Base-by-base conservation (phyloP, 2,329 filamentous ascomycete species). In the Fusarium brevicatenulatum region DNA sequence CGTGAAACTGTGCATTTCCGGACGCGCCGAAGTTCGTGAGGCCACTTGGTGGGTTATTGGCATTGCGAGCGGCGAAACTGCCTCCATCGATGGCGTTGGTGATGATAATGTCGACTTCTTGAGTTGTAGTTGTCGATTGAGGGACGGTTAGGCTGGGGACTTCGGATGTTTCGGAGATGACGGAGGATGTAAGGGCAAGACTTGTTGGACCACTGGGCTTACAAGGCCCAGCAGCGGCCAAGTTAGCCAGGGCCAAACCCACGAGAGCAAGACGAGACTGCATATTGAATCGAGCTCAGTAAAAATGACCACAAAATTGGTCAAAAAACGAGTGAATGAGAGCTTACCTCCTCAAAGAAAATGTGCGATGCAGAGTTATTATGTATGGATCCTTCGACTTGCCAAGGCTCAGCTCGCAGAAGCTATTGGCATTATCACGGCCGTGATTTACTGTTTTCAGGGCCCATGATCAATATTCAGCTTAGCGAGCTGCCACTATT, bases 71-170 rank as follows among this genome's bases (percentile, higher is more conserved):
- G 4, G 36, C 43, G 23, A 66, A 66, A 3, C 37, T 43, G 5
- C 66, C 66, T 9, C 37, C 43, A 0, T 11, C 11, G 1, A 66
- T 12, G 2, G 25, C 25, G 25, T 61, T 68, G 47, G 42, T 68
- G 36, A 68, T 54, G 13, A 60, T 21, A 18, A 53, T 13, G 5
- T 30, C 43, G 1, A 9, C n/a, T 0, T 66, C 59, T 47, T 43
- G 23, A 0, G 47, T 65, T 23, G 58, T 46, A 12, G 62, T 65
- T 4, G 32, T 15, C 11, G 43, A 28, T 23, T 60, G 15, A 1
- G 60, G 21, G 0, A 61, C 0, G 0, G 42, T 36, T 0, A 19
- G 1, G 2, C 19, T 50, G 0, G 61, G 57, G 1, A 7, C 32
- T 0, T 43, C 30, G 43, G 61, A 61, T 7, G 8, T 49, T 21